Evolutionary conservation across 2,329 filamentous ascomycete species (phyloP).

Genomic region (Cordyceps sp.): DNA sequence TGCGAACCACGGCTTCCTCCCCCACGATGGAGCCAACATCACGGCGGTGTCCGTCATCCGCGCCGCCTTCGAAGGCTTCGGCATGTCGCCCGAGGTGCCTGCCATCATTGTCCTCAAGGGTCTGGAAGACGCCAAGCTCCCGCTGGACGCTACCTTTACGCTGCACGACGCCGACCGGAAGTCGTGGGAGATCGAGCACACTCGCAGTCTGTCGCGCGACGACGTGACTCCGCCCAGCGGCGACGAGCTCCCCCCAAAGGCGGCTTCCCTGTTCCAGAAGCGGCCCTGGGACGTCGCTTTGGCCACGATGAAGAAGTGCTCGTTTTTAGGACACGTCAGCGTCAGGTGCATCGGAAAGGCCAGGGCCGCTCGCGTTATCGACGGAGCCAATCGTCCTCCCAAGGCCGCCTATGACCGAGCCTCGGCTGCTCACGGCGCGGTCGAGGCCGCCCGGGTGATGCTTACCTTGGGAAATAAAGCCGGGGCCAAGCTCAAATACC

Average conservation of each 20-base stretch:
- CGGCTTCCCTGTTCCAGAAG: background rate
- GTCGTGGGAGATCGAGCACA: background rate
- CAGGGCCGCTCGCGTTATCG: background rate
- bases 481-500: background rate
- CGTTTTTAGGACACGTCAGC: background rate
- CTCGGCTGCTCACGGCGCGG: background rate
- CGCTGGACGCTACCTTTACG: background rate
- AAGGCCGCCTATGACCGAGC: background rate
- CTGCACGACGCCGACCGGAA: background rate
- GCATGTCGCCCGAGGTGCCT: background rate
- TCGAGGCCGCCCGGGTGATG: background rate
- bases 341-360: background rate
- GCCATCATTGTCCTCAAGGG: background rate
- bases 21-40: background rate
- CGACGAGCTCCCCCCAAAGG: too few species aligned
- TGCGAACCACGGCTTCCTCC: background rate
- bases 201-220: background rate
- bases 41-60: background rate
- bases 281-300: background rate
- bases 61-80: background rate
- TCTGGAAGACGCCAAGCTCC: background rate
- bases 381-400: background rate
- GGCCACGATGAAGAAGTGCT: background rate
- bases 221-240: too few species aligned
- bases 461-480: background rate